These are phyloP conservation scores for Hypoxylon sp. DNA, from an alignment of 2,329 filamentous ascomycete genomes.

Conservation along the genomic window DNA sequence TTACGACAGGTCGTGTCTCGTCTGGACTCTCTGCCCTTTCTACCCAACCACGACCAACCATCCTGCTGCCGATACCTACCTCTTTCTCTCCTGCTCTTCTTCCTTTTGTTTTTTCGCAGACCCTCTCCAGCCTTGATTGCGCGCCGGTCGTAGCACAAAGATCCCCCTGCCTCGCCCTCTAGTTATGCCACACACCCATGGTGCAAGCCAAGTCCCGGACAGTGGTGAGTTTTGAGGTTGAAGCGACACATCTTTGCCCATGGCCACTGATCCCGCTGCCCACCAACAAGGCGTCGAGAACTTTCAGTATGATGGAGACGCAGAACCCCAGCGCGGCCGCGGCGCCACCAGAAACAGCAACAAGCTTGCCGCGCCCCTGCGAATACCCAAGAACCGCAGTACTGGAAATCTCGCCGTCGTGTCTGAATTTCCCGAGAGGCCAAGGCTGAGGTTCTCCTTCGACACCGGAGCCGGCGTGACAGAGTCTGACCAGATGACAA, in stretches of 20 bases:
- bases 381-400: constrained; percentile 70
- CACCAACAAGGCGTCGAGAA: constrained; percentile 51
- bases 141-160: constrained; percentile 33
- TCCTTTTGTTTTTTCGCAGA: constrained; percentile 5
- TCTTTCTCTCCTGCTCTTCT: constrained; percentile 11
- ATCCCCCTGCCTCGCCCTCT: constrained; percentile 34
- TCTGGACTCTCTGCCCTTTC: no score
- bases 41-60: constrained; percentile 24
- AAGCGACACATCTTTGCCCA: constrained; percentile 30
- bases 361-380: constrained; percentile 56
- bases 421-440: constrained; percentile 50
- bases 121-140: constrained; percentile 12
- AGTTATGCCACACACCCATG: constrained; percentile 57
- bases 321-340: constrained; percentile 43
- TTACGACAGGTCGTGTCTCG: no score
- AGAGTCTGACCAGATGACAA: constrained; percentile 76
- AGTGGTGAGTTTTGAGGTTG: constrained; percentile 49
- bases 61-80: constrained; percentile 18
- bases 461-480: constrained; percentile 69
- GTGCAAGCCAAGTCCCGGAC: constrained; percentile 51
- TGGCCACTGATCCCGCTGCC: constrained; percentile 40
- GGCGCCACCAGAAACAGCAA: constrained; percentile 51
- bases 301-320: constrained; percentile 51
- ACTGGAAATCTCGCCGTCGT: constrained; percentile 66
- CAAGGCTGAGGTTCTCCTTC: constrained; percentile 76